Conservation (phyloP, 2,329 filamentous ascomycete genomes). For the Mollisiaceae sp. region DNA sequence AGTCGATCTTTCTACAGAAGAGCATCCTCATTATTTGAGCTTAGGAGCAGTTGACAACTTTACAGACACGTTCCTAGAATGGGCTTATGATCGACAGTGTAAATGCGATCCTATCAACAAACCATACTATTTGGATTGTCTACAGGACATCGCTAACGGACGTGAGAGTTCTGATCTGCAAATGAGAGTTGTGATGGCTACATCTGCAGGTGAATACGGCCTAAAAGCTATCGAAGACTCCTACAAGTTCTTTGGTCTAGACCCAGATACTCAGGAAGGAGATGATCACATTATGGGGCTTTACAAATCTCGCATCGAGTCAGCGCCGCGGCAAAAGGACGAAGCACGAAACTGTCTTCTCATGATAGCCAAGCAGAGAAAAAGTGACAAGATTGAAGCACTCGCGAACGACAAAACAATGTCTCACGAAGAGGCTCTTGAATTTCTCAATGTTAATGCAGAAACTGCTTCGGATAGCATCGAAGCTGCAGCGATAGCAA, state of each 20-base stretch:
- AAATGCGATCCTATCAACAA: slow-evolving; percentile 57
- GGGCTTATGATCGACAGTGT: slow-evolving; percentile 66
- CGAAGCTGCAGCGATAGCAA: slow-evolving; percentile 40
- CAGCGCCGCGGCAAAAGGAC: slow-evolving; percentile 58
- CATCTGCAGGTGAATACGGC: slow-evolving; percentile 62
- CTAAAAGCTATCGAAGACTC: slow-evolving; percentile 61
- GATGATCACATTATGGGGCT: slow-evolving; percentile 67
- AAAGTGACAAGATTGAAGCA: slow-evolving; percentile 61
- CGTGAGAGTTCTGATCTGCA: slow-evolving; percentile 58
- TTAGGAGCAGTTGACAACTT: slow-evolving; percentile 68
- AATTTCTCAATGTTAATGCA: slow-evolving; percentile 57
- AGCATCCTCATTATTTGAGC: slow-evolving; percentile 58
- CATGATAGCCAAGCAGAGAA: slow-evolving; percentile 62
- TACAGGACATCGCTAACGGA: slow-evolving; percentile 62
- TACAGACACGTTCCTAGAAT: slow-evolving; percentile 63
- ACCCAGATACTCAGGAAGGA: slow-evolving; percentile 49
- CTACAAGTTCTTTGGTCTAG: slow-evolving; percentile 63
- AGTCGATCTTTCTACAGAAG: slow-evolving; percentile 45
- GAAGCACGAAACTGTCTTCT: slow-evolving; percentile 61
- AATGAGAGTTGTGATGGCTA: slow-evolving; percentile 60
- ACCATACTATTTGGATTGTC: slow-evolving; percentile 68
- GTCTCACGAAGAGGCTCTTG: slow-evolving; percentile 66
- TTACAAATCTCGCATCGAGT: slow-evolving; percentile 63
- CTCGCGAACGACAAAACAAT: slow-evolving; percentile 61
- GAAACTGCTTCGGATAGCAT: slow-evolving; percentile 42